Evolutionary conservation across 1,139 yeast genomes (phyloP), one percentile per base, ranked within the genome.

Genomic region (Debaryomycetaceae sp.): DNA sequence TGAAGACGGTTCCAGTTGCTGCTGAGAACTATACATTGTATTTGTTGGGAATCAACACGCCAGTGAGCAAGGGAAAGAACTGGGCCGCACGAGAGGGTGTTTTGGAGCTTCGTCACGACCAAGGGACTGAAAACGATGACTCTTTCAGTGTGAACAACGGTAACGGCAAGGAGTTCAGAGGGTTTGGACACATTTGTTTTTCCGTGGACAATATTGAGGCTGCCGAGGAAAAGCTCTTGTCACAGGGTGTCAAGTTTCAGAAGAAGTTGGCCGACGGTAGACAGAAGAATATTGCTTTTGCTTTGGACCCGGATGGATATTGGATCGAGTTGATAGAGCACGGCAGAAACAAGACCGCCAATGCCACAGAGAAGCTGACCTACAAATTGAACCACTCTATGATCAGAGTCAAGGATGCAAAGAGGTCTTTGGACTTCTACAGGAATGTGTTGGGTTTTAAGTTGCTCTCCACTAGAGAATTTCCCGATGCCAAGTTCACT

Each of bases 121-220:
- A 83, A 61, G 95, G 94, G 6, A 69, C 80, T 19, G 95, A 85
- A 55, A 62, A 63, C 37, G 88, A 84, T 49, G 69, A 75, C 5
- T 56, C 63, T 7, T 87, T 72, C 61, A 73, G 67, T 46, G 63
- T 83, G 41, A 85, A 80, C 66, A 85, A 83, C 53, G 98, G 98
- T 44, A 92, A 92, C 59, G 80, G 75, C 11, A 84, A 81, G 39
- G 92, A 95, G 34, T 71, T 80, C 61, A 79, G 92, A 51, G 98
- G 98, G 0, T 92, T 89, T 58, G 98, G 98, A 16, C 98, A 92
- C 64, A 81, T 89, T 44, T 87, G 96, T 65, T 67, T 91, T 50
- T 73, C 95, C 1, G 96, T 91, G 14, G 88, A 88, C 54, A 83
- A 91, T 65, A 78, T 92, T 48, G 79, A 66, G 41, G 77, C 61